Conservation (phyloP, 2,329 filamentous ascomycete genomes). For the Exophiala alcalophila region DNA sequence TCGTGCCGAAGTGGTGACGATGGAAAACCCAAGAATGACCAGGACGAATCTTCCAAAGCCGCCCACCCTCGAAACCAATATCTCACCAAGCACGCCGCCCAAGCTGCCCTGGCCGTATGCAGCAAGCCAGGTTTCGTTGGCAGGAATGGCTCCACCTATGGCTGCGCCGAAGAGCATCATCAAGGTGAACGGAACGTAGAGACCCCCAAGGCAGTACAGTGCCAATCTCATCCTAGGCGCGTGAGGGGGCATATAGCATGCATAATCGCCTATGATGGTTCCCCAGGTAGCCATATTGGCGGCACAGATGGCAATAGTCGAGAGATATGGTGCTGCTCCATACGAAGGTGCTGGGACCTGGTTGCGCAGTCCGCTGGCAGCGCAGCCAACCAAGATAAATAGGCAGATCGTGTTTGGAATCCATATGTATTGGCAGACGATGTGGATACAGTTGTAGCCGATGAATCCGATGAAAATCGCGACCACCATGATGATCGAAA, state of each 20-base stretch:
- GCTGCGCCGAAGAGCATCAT: slow-evolving; percentile 64
- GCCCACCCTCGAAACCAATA: slow-evolving; percentile 57
- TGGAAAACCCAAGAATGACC: slow-evolving; percentile 59
- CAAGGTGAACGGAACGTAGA: slow-evolving; percentile 54
- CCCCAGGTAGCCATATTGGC: slow-evolving; percentile 8
- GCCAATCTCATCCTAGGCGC: not conserved
- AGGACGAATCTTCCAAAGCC: slow-evolving; percentile 60
- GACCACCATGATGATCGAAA: slow-evolving; percentile 7
- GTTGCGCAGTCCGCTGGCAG: slow-evolving; percentile 21
- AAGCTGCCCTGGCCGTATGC: slow-evolving; percentile 40
- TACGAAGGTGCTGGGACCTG: slow-evolving; percentile 36
- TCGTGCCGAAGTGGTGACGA: slow-evolving; percentile 60
- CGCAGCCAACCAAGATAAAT: slow-evolving; percentile 26
- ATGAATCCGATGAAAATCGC: slow-evolving; percentile 6
- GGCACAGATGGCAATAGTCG: not conserved
- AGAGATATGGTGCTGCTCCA: slow-evolving; percentile 36
- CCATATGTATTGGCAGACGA: slow-evolving; percentile 15
- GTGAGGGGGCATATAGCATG: slow-evolving; percentile 2
- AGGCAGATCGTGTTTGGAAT: slow-evolving; percentile 26
- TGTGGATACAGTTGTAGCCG: slow-evolving; percentile 6
- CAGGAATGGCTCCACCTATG: slow-evolving; percentile 58
- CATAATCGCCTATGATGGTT: slow-evolving; percentile 6
- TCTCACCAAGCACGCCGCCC: slow-evolving; percentile 62
- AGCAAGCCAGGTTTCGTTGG: slow-evolving; percentile 53
- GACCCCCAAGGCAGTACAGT: slow-evolving; percentile 40